A percentile compares a stretch with the other conserved stretches of the same genome.
Evolutionary conservation across 2,329 filamentous ascomycete genomes (phyloP).

Genomic region (Trichoderma atrobrunneum): DNA sequence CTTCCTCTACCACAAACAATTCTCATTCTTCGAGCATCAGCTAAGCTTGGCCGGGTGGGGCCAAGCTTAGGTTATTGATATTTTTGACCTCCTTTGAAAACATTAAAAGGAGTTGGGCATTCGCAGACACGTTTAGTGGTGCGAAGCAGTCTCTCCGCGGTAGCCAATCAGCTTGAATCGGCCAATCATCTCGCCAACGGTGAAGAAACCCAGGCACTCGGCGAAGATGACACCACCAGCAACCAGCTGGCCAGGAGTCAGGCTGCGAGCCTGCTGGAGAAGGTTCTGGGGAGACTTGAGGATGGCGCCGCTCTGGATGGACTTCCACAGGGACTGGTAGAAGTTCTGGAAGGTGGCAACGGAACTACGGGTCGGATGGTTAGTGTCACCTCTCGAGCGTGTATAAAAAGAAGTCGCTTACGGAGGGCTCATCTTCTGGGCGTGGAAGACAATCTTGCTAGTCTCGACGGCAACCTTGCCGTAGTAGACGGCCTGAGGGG

Average conservation of each 20-base stretch:
- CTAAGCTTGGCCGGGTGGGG: not conserved
- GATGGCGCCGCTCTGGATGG: slow-evolving; percentile 62
- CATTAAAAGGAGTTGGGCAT: not conserved
- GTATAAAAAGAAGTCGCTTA: slow-evolving; percentile 53
- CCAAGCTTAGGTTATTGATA: not conserved
- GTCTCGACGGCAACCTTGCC: slow-evolving; percentile 84
- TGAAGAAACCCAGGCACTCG: slow-evolving; percentile 95
- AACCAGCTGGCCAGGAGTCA: slow-evolving; percentile 68
- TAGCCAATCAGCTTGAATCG: slow-evolving; percentile 95
- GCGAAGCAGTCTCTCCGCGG: slow-evolving; percentile 63
- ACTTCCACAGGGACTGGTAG: slow-evolving; percentile 72
- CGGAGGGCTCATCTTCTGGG: slow-evolving; percentile 92
- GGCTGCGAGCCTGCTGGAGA: slow-evolving; percentile 60
- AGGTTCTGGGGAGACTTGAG: slow-evolving; percentile 56
- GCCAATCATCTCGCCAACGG: slow-evolving; percentile 94
- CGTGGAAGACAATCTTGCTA: slow-evolving; percentile 79
- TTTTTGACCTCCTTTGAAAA: not conserved
- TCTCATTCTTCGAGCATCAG: not conserved
- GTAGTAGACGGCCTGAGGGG: slow-evolving; percentile 89
- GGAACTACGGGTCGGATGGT: slow-evolving; percentile 53
- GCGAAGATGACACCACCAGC: slow-evolving; percentile 75
- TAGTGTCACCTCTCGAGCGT: not conserved
- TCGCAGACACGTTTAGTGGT: slow-evolving; percentile 50
- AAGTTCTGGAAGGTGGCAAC: slow-evolving; percentile 81
- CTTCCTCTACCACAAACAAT: not conserved